A percentile compares a stretch with the other conserved stretches of the same genome.
phyloP scores from a whole-genome alignment of 306 rosid genomes.

The Bauhinia variegata region DNA sequence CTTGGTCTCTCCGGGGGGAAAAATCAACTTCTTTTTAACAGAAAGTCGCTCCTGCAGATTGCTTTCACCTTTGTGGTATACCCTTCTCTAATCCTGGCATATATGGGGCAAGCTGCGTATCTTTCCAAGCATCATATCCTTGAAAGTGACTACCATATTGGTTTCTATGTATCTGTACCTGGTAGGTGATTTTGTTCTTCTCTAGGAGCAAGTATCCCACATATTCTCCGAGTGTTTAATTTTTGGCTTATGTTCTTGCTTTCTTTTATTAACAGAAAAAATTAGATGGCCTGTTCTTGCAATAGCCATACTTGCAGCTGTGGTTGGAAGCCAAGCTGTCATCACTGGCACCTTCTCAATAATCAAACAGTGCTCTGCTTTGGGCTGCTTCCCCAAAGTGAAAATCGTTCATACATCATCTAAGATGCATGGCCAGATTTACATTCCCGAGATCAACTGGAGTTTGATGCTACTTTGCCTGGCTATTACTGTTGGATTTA shows the following conservation, averaged over 20 bases:
- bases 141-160: slow-evolving; percentile 70
- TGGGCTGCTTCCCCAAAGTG: slow-evolving; percentile 93
- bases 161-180: slow-evolving; percentile 93
- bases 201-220: neutral
- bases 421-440: slow-evolving; percentile 89
- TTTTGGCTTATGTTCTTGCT: slow-evolving; percentile 25
- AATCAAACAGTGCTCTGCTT: slow-evolving; percentile 86
- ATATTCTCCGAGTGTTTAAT: slow-evolving; percentile 1
- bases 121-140: slow-evolving; percentile 75
- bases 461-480: slow-evolving; percentile 82
- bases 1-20: too few species aligned
- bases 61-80: slow-evolving; percentile 92
- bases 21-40: too few species aligned
- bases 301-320: slow-evolving; percentile 94
- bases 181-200: slow-evolving; percentile 54
- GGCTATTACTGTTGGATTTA: slow-evolving; percentile 82
- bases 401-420: slow-evolving; percentile 86
- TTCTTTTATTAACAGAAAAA: slow-evolving; percentile 49
- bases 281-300: slow-evolving; percentile 92
- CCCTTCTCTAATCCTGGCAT: slow-evolving; percentile 86
- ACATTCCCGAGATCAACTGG: slow-evolving; percentile 97
- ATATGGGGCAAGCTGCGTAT: slow-evolving; percentile 99
- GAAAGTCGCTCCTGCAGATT: slow-evolving; percentile 64
- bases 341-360: slow-evolving; percentile 95
- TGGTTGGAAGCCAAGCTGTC: slow-evolving; percentile 97